Base-by-base conservation (phyloP, 2,329 filamentous ascomycete genomes). In the Raffaelea ambrosiae region DNA sequence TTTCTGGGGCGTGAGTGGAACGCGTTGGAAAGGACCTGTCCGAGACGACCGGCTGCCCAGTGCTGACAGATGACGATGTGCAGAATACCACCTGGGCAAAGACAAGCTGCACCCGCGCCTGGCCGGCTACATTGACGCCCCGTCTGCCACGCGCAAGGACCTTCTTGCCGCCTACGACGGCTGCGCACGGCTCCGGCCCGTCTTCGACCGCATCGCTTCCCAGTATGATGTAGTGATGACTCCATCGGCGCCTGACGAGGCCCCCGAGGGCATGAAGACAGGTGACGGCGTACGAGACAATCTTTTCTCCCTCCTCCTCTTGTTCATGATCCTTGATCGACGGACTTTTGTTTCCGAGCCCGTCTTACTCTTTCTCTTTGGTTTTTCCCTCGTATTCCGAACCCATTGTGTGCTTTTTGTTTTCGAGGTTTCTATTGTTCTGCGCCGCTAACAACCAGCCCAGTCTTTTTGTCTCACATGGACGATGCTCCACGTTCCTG, bases 221-320 rank as follows among this genome's bases (percentile, higher is more conserved):
- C 57, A 61, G 16, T 84, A 81, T 50, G 71, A 68, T 14, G 77
- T 75, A 0, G 66, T 84, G 0, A 53, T 85, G 10, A 73, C 71
- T 0, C 80, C 81, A 0, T 82, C 78, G 54, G 76, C 73, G 0
- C 56, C 71, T 0, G 81, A 80, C 47, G 79, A 81, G 53, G 81
- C 81, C 5, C 35, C 35, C 5, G 5, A 16, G 7, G 35, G 35
- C 5, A n/a, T 38, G 14, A 16, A 38, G 8, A 38, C 35, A 38
- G 35, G 35, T n/a, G 35, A 38, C 35, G 35, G 35, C 8, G 35
- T 29, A 29, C 7, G 26, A 29, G 26, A 7, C 26, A 13, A 29
- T 13, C 26, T 29, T 29, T 29, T 29, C 13, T 29, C 13, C 13
- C 13, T 29, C 26, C 26, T 29, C 26, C 7, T 13, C 13, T 29